A percentile compares a stretch with the other conserved stretches of the same genome.
These are phyloP conservation scores for Xerocomus cyaneibrunnescens DNA, from an alignment of 1,284 basidiomycete species.

Conservation along the genomic window DNA sequence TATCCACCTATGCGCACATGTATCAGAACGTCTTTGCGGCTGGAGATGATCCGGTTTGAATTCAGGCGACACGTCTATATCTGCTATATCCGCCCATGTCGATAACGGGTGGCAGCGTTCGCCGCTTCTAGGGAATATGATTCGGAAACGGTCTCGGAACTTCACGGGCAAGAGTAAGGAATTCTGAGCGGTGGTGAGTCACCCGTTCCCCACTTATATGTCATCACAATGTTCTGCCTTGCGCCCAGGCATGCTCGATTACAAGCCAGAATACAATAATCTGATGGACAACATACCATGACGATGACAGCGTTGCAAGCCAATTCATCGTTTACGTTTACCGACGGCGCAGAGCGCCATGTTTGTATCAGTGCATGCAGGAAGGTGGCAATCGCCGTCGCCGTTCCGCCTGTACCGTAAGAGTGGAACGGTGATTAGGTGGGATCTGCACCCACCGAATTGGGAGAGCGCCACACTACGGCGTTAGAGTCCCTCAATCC, in stretches of 20 bases:
- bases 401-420: background rate
- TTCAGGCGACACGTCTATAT: background rate
- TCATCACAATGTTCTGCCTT: slow-evolving; percentile 4
- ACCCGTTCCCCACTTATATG: background rate
- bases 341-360: slow-evolving; percentile 8
- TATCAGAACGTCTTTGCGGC: background rate
- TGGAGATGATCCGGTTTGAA: background rate
- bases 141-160: slow-evolving; percentile 1
- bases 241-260: slow-evolving; percentile 4
- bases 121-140: background rate
- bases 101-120: background rate
- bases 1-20: background rate
- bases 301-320: background rate
- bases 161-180: background rate
- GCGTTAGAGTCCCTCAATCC: background rate
- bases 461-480: background rate
- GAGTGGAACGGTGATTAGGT: slow-evolving; percentile 8
- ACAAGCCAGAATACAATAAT: background rate
- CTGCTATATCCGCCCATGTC: background rate
- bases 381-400: background rate
- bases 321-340: slow-evolving; percentile 6
- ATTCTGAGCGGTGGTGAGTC: background rate
- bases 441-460: background rate
- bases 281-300: background rate
- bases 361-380: background rate